Evolutionary conservation across 208 protist species (phyloP).

Genomic region (Acanthamoeba royreba): DNA sequence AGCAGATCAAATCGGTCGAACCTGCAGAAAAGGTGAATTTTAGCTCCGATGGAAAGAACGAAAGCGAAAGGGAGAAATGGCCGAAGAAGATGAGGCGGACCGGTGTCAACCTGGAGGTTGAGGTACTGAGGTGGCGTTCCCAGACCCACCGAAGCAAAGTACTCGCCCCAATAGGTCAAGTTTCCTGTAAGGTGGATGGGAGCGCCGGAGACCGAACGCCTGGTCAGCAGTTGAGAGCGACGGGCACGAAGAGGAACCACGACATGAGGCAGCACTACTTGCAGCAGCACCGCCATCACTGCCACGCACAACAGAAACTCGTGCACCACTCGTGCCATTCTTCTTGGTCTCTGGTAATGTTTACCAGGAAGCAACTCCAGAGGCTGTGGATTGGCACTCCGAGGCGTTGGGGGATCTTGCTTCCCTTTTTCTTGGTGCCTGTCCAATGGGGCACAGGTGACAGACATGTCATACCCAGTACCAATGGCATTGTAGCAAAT

Average conservation of each 20-base stretch:
- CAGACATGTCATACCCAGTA: too few relatives aligned
- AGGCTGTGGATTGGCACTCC: too few relatives aligned
- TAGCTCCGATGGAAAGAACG: not conserved
- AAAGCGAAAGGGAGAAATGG: not conserved
- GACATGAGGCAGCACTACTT: not conserved
- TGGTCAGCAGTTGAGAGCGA: not conserved
- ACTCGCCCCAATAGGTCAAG: not conserved
- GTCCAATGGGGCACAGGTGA: too few relatives aligned
- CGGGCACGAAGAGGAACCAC: not conserved
- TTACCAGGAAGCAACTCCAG: too few relatives aligned
- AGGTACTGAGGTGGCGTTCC: not conserved
- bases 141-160: not conserved
- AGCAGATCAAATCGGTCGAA: not conserved
- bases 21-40: not conserved
- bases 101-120: not conserved
- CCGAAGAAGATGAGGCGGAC: not conserved
- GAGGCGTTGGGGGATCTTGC: too few relatives aligned
- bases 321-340: not conserved
- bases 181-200: not conserved
- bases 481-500: too few relatives aligned
- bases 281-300: not conserved
- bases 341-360: too few relatives aligned
- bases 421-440: too few relatives aligned
- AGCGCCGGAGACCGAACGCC: not conserved
- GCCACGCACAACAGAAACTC: not conserved